These are phyloP conservation scores for Anethum foeniculum DNA, from an alignment of 140 eudicot genomes.

Conservation along the genomic window DNA sequence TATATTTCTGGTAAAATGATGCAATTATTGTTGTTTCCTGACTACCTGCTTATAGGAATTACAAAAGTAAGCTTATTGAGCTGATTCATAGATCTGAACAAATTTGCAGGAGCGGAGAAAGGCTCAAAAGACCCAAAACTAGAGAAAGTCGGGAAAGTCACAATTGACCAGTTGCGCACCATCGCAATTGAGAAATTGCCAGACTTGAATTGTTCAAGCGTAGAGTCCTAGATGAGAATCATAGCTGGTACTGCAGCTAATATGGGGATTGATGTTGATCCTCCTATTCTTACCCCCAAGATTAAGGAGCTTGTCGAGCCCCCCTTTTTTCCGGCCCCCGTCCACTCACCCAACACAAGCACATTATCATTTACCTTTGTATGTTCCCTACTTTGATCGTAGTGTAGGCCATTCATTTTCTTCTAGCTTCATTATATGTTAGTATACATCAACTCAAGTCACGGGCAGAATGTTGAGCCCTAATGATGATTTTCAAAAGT, in stretches of 20 bases:
- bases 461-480: not conserved
- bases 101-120: constrained; percentile 66
- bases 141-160: constrained; percentile 82
- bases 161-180: constrained; percentile 68
- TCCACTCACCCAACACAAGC: not conserved
- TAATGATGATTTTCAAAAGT: not conserved
- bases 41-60: not conserved
- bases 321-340: not conserved
- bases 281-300: constrained; percentile 70
- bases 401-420: not conserved
- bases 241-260: constrained; percentile 94
- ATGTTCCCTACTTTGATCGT: not conserved
- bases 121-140: constrained; percentile 83
- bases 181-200: constrained; percentile 85
- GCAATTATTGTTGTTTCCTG: not conserved
- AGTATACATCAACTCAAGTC: not conserved
- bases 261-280: constrained; percentile 86
- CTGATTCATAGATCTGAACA: not conserved
- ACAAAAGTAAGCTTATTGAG: not conserved
- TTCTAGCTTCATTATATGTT: not conserved
- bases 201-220: constrained; percentile 64
- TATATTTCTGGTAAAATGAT: not conserved
- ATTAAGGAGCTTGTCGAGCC: constrained; percentile 39
- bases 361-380: not conserved
- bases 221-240: constrained; percentile 85